Percentiles rank a stretch among this genome's conserved stretches.
These are phyloP conservation scores for Xylariaceae sp. DNA, from an alignment of 2,329 filamentous ascomycete species.

Conservation along the genomic window DNA sequence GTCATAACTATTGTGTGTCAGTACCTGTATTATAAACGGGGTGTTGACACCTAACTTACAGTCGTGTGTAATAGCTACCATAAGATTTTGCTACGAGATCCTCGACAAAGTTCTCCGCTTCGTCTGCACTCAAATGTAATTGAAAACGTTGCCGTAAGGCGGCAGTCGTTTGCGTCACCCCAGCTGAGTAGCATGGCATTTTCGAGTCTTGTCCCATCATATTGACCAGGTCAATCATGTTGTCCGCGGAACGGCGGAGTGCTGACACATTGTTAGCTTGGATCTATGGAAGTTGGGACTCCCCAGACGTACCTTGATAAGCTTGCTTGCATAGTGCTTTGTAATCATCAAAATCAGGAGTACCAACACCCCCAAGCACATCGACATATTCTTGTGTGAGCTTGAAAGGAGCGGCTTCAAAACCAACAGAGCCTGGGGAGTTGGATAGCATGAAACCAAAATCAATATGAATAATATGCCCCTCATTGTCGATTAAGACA, in stretches of 20 bases:
- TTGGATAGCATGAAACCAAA: conserved; percentile 90
- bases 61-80: conserved; percentile 81
- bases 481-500: conserved; percentile 78
- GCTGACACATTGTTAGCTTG: conserved; percentile 43
- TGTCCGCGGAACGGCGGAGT: conserved; percentile 71
- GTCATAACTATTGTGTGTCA: conserved; percentile 57
- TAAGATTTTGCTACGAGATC: conserved; percentile 77
- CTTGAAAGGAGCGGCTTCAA: conserved; percentile 84
- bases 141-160: conserved; percentile 72
- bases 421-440: conserved; percentile 77
- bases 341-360: conserved; percentile 68
- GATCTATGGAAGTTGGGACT: background rate
- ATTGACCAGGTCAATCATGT: conserved; percentile 75
- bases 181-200: conserved; percentile 79
- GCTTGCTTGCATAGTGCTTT: conserved; percentile 78
- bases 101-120: conserved; percentile 78
- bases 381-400: conserved; percentile 83
- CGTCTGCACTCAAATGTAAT: conserved; percentile 75
- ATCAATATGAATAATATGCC: conserved; percentile 84
- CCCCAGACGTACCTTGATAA: conserved; percentile 61
- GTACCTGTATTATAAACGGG: background rate
- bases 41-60: conserved; percentile 54
- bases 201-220: conserved; percentile 81
- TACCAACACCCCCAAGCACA: conserved; percentile 69
- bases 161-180: conserved; percentile 65